Base-by-base conservation (phyloP, 2,329 filamentous ascomycete genomes). In the Hymenoscyphus fructigenus region DNA sequence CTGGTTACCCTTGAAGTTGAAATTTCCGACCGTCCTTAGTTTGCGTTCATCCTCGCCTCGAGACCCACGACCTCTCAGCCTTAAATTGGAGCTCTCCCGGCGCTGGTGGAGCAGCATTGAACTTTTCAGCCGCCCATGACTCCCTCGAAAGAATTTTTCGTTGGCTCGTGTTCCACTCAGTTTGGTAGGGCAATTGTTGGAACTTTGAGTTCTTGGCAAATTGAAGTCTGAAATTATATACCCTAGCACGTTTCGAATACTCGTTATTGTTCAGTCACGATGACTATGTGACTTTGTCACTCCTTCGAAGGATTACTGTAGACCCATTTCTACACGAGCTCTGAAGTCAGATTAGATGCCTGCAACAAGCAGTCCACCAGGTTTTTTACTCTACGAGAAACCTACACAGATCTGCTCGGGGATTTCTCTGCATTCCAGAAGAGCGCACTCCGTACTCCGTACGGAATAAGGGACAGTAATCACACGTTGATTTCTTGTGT, bases 11-110 rank as follows among this genome's bases (percentile, higher is more conserved):
- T 26, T 32, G 32, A 38, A 10, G 34, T 20, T 36, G 29, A 17
- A 23, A 34, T 59, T 41, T 26, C 29, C 20, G 23, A 9, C 14
- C 10, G 29, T 38, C 57, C 14, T 44, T 38, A 26, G n/a, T 20
- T 38, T 26, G 23, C 55, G 23, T 9, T 57, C 57, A 44, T 47
- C 23, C 23, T 50, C 20, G 10, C 10, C 23, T 50, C n/a, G 9
- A 53, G 47, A 53, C 20, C 47, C 47, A 53, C 20, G 47, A 53
- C 20, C 36, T 23, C 23, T 53, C 47, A 53, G 47, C 47, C 47
- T 53, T 53, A 53, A 53, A 53, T 14, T 53, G 47, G 47, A 53
- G 20, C 47, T 53, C 47, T 53, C 47, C 47, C 47, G 47, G 9
- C 47, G 20, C 20, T 23, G 47, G 47, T 53, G 47, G 47, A 53